These are phyloP conservation scores for Kwoniella shivajii DNA, from an alignment of 1,284 basidiomycete genomes.

Conservation along the genomic window DNA sequence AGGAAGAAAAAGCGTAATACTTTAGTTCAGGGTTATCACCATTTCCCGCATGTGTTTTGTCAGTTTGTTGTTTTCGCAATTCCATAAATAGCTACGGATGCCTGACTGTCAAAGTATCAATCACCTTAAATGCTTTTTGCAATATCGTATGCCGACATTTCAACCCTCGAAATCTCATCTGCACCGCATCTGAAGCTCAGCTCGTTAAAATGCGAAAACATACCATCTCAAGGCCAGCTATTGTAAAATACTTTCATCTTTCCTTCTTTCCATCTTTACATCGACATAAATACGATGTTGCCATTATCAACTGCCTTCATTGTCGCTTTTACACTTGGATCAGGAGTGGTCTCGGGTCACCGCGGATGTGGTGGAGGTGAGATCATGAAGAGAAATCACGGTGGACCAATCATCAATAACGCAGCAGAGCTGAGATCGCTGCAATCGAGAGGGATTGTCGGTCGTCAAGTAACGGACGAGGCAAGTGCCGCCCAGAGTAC, in stretches of 20 bases:
- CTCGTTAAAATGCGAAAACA: neutral
- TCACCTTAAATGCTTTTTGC: neutral
- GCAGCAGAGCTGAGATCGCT: conserved; percentile 3
- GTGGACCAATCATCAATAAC: conserved; percentile 16
- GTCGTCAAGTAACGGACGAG: conserved; percentile 23
- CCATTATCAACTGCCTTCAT: neutral
- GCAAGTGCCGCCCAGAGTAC: conserved; percentile 26
- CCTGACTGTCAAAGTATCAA: too few relatives aligned
- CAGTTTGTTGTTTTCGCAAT: neutral
- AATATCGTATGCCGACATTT: too few relatives aligned
- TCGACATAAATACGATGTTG: neutral
- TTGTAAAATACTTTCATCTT: neutral
- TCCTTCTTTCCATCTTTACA: neutral
- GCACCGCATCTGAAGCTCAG: neutral
- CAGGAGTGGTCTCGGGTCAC: conserved; percentile 18
- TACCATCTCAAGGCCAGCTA: neutral
- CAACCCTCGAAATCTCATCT: neutral
- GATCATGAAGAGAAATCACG: conserved; percentile 37
- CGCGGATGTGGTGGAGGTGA: conserved; percentile 45
- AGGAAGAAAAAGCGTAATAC: too few relatives aligned
- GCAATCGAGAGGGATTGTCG: neutral
- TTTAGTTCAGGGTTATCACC: too few relatives aligned
- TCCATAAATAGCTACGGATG: neutral
- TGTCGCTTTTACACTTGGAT: neutral
- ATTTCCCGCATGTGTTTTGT: too few relatives aligned